Conservation (phyloP, 805 yeast genomes). For the Saturnispora mendoncae region DNA sequence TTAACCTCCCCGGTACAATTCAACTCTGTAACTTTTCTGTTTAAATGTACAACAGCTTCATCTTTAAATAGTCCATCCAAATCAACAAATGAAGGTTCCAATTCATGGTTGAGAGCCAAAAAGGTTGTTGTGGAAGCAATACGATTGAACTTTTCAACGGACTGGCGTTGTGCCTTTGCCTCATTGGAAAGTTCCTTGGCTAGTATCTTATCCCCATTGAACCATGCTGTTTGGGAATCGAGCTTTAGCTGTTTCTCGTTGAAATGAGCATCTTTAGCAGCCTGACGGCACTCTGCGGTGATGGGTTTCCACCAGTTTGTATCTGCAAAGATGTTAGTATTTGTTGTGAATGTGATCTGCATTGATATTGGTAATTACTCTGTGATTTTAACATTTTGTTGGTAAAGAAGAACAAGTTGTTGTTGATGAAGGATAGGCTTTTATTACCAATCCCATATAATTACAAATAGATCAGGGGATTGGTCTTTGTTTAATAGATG, state of each 20-base stretch:
- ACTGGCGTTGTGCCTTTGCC: constrained; percentile 47
- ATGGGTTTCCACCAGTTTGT: constrained; percentile 8
- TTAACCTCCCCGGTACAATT: background rate
- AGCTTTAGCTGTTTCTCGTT: constrained; percentile 4
- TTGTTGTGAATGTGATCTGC: background rate
- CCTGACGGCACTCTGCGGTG: constrained; percentile 7
- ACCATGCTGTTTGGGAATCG: constrained; percentile 70
- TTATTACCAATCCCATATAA: too few relatives aligned
- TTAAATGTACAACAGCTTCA: constrained; percentile 48
- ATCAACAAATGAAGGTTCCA: constrained; percentile 80
- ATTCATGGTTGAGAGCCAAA: constrained; percentile 77
- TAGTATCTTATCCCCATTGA: constrained; percentile 57
- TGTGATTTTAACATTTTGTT: too few relatives aligned
- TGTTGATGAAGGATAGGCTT: too few relatives aligned
- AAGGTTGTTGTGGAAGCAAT: constrained; percentile 89
- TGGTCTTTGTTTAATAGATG: too few relatives aligned
- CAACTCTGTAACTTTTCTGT: background rate
- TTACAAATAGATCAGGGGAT: too few relatives aligned
- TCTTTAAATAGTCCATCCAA: constrained; percentile 84
- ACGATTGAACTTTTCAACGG: constrained; percentile 62
- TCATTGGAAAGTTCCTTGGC: constrained; percentile 69
- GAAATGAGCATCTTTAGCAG: constrained; percentile 11
- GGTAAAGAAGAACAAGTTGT: too few relatives aligned
- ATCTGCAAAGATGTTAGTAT: background rate
- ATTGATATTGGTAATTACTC: too few relatives aligned